Evolutionary conservation across 495 filamentous ascomycete species (phyloP).

Genomic region (Neurospora africana): DNA sequence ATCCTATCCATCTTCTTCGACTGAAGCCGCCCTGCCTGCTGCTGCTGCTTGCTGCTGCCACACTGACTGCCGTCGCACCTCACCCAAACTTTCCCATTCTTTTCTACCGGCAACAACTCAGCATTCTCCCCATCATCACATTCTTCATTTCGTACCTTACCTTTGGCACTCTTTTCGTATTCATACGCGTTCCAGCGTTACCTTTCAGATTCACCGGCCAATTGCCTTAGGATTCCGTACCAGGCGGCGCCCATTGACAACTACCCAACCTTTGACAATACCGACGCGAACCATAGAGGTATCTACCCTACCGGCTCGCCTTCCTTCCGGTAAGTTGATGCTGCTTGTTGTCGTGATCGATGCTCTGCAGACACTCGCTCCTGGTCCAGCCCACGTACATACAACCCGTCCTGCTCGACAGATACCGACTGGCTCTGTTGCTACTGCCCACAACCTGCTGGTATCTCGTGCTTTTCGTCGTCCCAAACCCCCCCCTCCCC

Average conservation of each 20-base stretch:
- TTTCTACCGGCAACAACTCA: constrained; percentile 17
- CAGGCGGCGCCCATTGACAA: constrained; percentile 12
- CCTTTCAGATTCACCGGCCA: constrained; percentile 13
- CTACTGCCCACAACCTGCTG: not conserved
- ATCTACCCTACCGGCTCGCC: constrained; percentile 5
- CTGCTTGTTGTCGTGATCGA: not conserved
- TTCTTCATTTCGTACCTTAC: constrained; percentile 21
- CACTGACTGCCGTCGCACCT: constrained; percentile 14
- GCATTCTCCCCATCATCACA: constrained; percentile 10
- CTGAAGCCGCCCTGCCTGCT: constrained; percentile 1
- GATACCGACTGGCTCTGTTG: not conserved
- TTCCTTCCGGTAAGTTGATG: constrained; percentile 17
- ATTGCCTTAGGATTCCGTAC: constrained; percentile 9
- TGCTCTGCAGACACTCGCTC: not conserved
- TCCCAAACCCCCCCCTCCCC: not conserved
- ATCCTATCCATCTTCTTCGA: constrained; percentile 1
- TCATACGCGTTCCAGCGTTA: constrained; percentile 25
- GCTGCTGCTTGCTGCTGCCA: not conserved
- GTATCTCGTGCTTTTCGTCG: not conserved
- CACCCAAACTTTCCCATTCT: constrained; percentile 24
- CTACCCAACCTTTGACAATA: not conserved
- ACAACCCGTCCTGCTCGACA: constrained; percentile 3
- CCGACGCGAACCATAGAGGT: constrained; percentile 12
- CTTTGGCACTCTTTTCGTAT: constrained; percentile 25
- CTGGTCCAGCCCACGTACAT: not conserved